Evolutionary conservation across 2,329 filamentous ascomycete genomes (phyloP).

Genomic region (Onygena corvina): DNA sequence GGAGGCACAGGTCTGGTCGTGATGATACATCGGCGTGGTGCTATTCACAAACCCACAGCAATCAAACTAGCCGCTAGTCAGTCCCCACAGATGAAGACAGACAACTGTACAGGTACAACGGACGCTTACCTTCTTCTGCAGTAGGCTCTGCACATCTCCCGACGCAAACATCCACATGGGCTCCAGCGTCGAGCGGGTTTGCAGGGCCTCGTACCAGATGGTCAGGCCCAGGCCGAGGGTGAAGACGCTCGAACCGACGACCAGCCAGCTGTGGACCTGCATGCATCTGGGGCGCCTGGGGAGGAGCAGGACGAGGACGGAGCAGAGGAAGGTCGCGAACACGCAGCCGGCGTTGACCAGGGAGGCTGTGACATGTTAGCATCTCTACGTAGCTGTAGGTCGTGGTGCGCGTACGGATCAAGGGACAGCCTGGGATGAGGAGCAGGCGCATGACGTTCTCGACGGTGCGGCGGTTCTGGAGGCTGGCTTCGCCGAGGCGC

Average conservation of each 20-base stretch:
- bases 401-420: slow-evolving; percentile 37
- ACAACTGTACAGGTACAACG: background rate
- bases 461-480: slow-evolving; percentile 33
- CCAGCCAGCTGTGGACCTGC: slow-evolving; percentile 54
- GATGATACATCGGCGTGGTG: slow-evolving; percentile 59
- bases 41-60: slow-evolving; percentile 73
- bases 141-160: slow-evolving; percentile 48
- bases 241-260: slow-evolving; percentile 51
- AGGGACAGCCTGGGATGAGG: slow-evolving; percentile 41
- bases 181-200: slow-evolving; percentile 51
- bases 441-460: slow-evolving; percentile 42
- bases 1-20: slow-evolving; percentile 55
- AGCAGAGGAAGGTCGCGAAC: slow-evolving; percentile 56
- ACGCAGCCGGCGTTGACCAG: slow-evolving; percentile 62
- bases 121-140: slow-evolving; percentile 58
- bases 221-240: slow-evolving; percentile 54
- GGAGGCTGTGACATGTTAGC: slow-evolving; percentile 39
- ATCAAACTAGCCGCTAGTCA: slow-evolving; percentile 44
- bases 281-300: slow-evolving; percentile 56
- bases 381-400: slow-evolving; percentile 1
- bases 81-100: background rate
- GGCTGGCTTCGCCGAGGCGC: slow-evolving; percentile 37
- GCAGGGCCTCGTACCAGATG: slow-evolving; percentile 63
- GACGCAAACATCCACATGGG: slow-evolving; percentile 50
- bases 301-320: slow-evolving; percentile 59